Base-by-base conservation (phyloP, 164 flowering plant species). In the Nelumbo lutea region DNA sequence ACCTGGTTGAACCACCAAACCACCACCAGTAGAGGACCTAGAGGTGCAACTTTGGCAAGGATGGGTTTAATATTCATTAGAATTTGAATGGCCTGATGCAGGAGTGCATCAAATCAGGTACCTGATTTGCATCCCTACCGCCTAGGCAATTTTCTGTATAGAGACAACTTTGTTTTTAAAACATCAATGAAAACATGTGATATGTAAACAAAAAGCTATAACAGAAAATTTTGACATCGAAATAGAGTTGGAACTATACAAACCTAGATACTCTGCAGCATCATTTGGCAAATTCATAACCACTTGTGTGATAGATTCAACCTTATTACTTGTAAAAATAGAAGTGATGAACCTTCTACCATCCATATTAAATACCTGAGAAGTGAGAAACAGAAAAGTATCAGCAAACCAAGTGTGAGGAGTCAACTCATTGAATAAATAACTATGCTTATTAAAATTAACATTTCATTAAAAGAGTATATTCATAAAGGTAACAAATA, bases 251-350 rank as follows among this genome's bases (percentile, higher is more conserved):
- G 45, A 40, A 65, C 65, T 3, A 41, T 44, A 77, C 77, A 13
- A 41, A 94, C 98, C 97, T 72, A 95, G 83, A 83, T 51, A 93
- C 47, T 92, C 96, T 5, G 75, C 88, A 70, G 93, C 99, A 75
- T 89, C 89, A 41, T 86, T 87, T 27, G 96, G 98, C 81, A 92
- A 83, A 82, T 95, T 90, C 98, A 95, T 90, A 50, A 95, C 95
- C 38, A 95, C 96, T 75, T 90, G 98, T 2, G 96, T 90, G 66
- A 95, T 85, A 38, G 82, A 65, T 2, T 68, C 76, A 39, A 84
- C 79, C 68, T 82, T 90, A 52, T 81, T 75, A 68, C 84, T 83
- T 40, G 86, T 46, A 77, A 92, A 89, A 61, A 90, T 68, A 61
- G 96, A 75, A 67, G 80, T 65, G 44, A 95, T 86, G 78, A 95